phyloP scores from a whole-genome alignment of 495 filamentous ascomycete genomes.

The Darksidea phi region DNA sequence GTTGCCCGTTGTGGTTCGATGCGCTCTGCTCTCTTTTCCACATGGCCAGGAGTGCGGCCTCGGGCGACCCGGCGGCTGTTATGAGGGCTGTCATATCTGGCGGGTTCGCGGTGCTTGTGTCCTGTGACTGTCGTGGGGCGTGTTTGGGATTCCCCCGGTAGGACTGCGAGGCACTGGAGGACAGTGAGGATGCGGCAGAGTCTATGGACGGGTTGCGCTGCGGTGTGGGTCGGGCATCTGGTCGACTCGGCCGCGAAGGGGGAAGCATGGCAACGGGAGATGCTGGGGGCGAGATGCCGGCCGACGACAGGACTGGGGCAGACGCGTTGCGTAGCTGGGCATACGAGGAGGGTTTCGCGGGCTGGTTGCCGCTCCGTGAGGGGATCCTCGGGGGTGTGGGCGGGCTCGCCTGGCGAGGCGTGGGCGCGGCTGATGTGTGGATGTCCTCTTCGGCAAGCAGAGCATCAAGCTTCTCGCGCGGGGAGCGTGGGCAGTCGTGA shows the following conservation, averaged over 20 bases:
- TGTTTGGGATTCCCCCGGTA: slow-evolving; percentile 54
- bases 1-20: slow-evolving; percentile 82
- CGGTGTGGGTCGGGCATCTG: slow-evolving; percentile 47
- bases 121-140: slow-evolving; percentile 58
- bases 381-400: slow-evolving; percentile 1
- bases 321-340: slow-evolving; percentile 40
- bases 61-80: slow-evolving; percentile 80
- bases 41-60: slow-evolving; percentile 83
- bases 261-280: slow-evolving; percentile 38
- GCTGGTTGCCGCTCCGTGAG: slow-evolving; percentile 15
- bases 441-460: slow-evolving; percentile 35
- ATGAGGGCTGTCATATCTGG: slow-evolving; percentile 42
- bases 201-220: slow-evolving; percentile 92
- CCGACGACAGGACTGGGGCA: slow-evolving; percentile 37
- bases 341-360: slow-evolving; percentile 28
- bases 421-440: slow-evolving; percentile 10
- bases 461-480: slow-evolving; percentile 39
- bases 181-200: slow-evolving; percentile 85
- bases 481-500: slow-evolving; percentile 37
- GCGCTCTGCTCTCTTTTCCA: slow-evolving; percentile 88
- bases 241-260: slow-evolving; percentile 33
- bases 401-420: slow-evolving; percentile 19
- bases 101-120: slow-evolving; percentile 33
- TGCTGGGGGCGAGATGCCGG: slow-evolving; percentile 34
- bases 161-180: slow-evolving; percentile 60